Evolutionary conservation across 2,329 filamentous ascomycete species (phyloP), one percentile per base, ranked within the genome.

Genomic region (Xylaria sp.): DNA sequence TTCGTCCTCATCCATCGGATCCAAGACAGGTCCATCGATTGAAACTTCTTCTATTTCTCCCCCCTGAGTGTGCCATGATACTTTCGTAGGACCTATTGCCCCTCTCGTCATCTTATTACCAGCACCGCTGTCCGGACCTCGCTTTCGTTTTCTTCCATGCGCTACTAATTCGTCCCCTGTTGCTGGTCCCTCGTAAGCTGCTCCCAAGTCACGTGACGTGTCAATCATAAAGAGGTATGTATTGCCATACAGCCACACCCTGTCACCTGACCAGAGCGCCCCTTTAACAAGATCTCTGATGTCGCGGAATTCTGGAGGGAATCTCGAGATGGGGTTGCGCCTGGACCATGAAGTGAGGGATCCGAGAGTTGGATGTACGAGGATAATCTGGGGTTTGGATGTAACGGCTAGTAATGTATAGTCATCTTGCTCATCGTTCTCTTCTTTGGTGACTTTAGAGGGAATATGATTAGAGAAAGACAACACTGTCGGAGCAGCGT

Each of bases 141-240:
- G 83, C 81, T 89, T 89, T 66, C 87, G 84, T 79, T 89, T 89
- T 75, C 76, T 86, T 68, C 79, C 82, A 20, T 72, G 74, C 39
- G 66, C 67, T 49, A 71, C 71, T 9, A 72, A 69, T 64, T 76
- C 76, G 43, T 67, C 77, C 41, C 80, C 78, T n/a, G 77, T 72
- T 1, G 71, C 73, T 0, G 72, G 62, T 1, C 72, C 67, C 0
- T 76, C 71, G 46, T 77, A 75, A n/a, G 77, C 77, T 31, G 75
- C 78, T 0, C 82, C 78, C 58, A 96, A 86, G 78, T 97, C 91
- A 75, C 88, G 87, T 23, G 88, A 88, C 36, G 97, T 83, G 79
- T 98, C 94, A 69, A 99, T 89, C 94, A 98, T 98, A 82, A 93
- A 94, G 28, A 99, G 81, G 86, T 94, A 98, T 0, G 88, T 90